These are phyloP conservation scores for Eucalyptus camaldulensis DNA, from an alignment of 345 rosid genomes.

Conservation along the genomic window DNA sequence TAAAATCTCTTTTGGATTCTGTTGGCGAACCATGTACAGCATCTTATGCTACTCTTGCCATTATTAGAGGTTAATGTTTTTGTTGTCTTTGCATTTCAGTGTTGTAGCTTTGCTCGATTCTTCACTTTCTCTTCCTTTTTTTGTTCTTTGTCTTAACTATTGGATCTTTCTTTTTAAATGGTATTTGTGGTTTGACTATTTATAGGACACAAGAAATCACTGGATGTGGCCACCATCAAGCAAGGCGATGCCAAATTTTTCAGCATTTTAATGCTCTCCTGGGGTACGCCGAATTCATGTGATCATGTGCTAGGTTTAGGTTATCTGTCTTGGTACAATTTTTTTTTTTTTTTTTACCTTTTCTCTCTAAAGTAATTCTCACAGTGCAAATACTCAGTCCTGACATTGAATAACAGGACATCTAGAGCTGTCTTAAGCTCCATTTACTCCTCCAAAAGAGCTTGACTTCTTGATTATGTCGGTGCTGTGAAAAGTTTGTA, in stretches of 20 bases:
- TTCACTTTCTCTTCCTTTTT: background rate
- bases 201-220: conserved; percentile 53
- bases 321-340: background rate
- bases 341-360: background rate
- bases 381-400: background rate
- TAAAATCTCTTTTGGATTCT: conserved; percentile 62
- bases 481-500: background rate
- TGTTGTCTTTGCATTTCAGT: background rate
- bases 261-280: conserved; percentile 91
- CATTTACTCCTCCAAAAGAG: background rate
- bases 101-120: background rate
- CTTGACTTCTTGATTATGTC: background rate
- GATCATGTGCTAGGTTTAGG: background rate
- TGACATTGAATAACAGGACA: background rate
- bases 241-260: conserved; percentile 64
- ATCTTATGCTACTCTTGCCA: conserved; percentile 51
- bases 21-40: conserved; percentile 67
- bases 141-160: background rate
- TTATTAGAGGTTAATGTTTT: conserved; percentile 61
- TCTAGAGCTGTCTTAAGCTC: background rate
- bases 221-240: conserved; percentile 77
- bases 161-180: background rate
- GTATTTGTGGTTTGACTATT: background rate
- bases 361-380: background rate
- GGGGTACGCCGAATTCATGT: conserved; percentile 41